Evolutionary conservation across 179 eudicot genomes (phyloP), one percentile per base, ranked within the genome.

Genomic region (Beta corolliflora): DNA sequence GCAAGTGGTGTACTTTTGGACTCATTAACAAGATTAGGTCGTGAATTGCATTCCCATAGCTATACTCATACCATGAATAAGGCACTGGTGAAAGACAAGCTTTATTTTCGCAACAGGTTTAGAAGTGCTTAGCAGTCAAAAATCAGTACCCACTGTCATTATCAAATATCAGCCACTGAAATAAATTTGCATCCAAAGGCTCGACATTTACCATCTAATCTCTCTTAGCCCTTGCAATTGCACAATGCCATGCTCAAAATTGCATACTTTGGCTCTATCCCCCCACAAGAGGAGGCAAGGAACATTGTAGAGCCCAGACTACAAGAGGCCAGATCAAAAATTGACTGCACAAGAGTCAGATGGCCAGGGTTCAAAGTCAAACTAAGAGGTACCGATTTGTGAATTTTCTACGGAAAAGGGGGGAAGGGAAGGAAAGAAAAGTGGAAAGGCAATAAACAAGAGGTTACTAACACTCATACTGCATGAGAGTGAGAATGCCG

Each of bases 401-500:
- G 41, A 36, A 36, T 36, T 36, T 36, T 36, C 41, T 36, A 72
- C 75, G 64, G n/a, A 54, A 25, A 9, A 53, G n/a, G 46, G 71
- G 31, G 60, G 59, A 36, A 58, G 19, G 52, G 52, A 9, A 48
- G 52, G 52, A 48, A 36, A 36, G 52, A 9, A 6, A 48, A 48
- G 23, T 44, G 18, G 53, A 54, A 19, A 44, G 69, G 45, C 19
- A 72, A 54, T 19, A 71, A 54, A 53, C 41, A 83, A 75, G 59
- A 14, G 21, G 23, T 31, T 45, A 67, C 63, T 68, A 48, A 66
- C 80, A 11, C 66, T n/a, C 74, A 25, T 31, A 55, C 16, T 63
- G 72, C 72, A 80, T 63, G 41, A 48, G 25, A 68, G 4, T 58
- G 46, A 70, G 64, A 78, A 70, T 70, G 61, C 52, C 60, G 15